Base-by-base conservation (phyloP, 176 grass and related monocot species). In the Eleusine coracana region DNA sequence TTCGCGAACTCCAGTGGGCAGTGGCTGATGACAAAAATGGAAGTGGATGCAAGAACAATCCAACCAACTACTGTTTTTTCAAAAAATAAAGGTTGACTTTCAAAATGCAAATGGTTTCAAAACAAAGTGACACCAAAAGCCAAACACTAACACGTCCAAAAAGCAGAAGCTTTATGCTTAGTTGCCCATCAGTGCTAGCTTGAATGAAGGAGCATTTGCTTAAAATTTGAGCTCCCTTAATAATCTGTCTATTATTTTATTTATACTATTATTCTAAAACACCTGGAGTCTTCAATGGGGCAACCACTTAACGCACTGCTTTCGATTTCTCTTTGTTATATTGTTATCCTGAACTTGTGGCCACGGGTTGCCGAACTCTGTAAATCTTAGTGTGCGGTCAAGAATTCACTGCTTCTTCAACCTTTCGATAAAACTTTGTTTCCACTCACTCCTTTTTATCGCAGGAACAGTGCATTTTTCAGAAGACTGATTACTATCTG, bases 11-110 rank as follows among this genome's bases (percentile, higher is more conserved):
- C 16, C 11, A 69, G 6, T 39, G 80, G 15, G 21, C 11, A 69
- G 6, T 39, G 80, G 15, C 7, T 0, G 69, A 79, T 11, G 79
- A 44, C 51, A 59, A 61, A 34, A 44, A 25, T 70, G 51, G 3
- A 74, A 65, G 64, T 81, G 60, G 54, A 55, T 75, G 25, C 42
- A 61, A 66, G 78, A 56, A 59, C 56, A 23, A 82, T 82, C 72
- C 54, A 1, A 10, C 72, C 54, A 1, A 10, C 7, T 45, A 15
- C 16, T 48, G 9, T 39, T 56, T 21, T 42, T 6, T 55, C 31
- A 34, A 34, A 34, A 34, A 34, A 66, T 23, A 59, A 59, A 58
- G 18, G 61, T 3, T 28, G 6, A 7, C 17, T 21, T 64, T 51
- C 5, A 14, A 39, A 31, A 36, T 46, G 10, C 13, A 70, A 51